Evolutionary conservation across 352 stramenopile genomes (phyloP), one percentile per base, ranked within the genome.

Genomic region (Phytophthora nicotianae): DNA sequence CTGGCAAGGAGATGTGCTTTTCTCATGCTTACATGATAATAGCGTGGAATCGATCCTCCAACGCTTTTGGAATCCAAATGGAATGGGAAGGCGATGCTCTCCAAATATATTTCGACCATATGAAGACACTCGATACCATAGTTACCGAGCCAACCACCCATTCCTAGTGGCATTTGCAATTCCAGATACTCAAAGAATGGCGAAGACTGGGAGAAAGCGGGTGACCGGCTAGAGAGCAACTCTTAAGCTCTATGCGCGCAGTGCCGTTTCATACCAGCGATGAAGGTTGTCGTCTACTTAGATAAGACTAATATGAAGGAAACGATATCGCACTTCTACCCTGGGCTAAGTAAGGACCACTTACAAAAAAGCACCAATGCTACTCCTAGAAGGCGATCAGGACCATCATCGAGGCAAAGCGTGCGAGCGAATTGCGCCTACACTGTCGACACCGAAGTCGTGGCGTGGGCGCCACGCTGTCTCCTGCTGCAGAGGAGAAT

Each of bases 21-120:
- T 29, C 24, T 1, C 50, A 47, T 1, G 45, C 59, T 1, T 70
- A 65, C 32, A 56, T 66, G 21, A 8, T 66, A 0, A 33, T 66
- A 0, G 47, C 50, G 1, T 74, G 59, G 45, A 66, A 69, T 29
- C 24, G 51, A 9, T 42, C 63, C 4, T 42, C 50, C 0, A 67
- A 72, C 26, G 53, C 46, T 4, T 46, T 51, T 24, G 27, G 19
- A 4, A 56, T 72, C 37, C 35, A 24, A 14, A 55, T 77, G 24
- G 53, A 70, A 21, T 77, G 52, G 53, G 40, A 40, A 8, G 56
- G 61, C 4, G 65, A 81, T 42, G 54, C 72, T 14, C 23, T 77
- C 0, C 45, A 61, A 8, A 58, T 75, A 4, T 70, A 63, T 19
- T 81, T 81, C 50, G 55, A 62, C 0, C 62, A 77, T n/a, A 75